Conservation (phyloP, 441 rosid species). For the Macaranga tanarius region DNA sequence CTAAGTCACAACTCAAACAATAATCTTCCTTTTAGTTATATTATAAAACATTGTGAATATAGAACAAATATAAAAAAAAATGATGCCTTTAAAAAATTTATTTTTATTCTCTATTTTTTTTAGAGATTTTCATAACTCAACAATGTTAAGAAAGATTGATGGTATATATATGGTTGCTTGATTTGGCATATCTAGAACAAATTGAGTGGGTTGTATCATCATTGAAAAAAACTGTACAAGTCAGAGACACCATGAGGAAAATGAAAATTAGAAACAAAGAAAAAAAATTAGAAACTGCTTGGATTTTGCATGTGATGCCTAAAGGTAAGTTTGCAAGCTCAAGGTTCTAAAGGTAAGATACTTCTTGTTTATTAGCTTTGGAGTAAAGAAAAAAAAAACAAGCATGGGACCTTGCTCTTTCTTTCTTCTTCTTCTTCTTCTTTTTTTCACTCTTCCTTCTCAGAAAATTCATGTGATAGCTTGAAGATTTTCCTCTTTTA, state of each 20-base stretch:
- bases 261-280: background rate
- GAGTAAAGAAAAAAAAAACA: constrained; percentile 16
- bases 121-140: too few relatives aligned
- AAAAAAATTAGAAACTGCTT: too few relatives aligned
- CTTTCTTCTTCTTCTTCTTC: background rate
- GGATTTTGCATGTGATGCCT: constrained; percentile 4
- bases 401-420: background rate
- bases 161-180: background rate
- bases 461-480: background rate
- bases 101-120: too few relatives aligned
- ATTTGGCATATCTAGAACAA: background rate
- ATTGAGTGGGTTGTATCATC: too few relatives aligned
- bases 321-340: background rate
- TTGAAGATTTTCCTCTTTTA: too few relatives aligned
- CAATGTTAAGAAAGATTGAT: too few relatives aligned
- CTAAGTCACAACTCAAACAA: too few relatives aligned
- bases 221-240: background rate
- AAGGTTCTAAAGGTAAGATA: constrained; percentile 13
- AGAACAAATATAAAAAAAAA: too few relatives aligned
- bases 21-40: too few relatives aligned
- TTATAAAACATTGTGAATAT: too few relatives aligned
- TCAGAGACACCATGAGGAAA: background rate
- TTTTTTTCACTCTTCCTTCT: background rate
- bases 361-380: constrained; percentile 14
- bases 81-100: too few relatives aligned